Conservation (phyloP, 441 rosid genomes). For the Macaranga tanarius region DNA sequence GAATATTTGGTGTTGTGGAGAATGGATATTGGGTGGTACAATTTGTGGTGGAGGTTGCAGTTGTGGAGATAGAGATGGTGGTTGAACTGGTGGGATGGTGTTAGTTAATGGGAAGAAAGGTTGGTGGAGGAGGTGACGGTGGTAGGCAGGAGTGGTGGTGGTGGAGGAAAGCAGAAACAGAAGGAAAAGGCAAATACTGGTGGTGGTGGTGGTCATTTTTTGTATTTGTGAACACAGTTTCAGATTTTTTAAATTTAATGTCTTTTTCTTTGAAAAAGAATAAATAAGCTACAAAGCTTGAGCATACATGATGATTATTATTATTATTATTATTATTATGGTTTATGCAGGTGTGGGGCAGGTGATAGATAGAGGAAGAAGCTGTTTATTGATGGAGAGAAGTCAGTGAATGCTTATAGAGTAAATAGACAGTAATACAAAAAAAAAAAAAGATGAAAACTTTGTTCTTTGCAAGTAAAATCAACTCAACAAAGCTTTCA, state of each 20-base stretch:
- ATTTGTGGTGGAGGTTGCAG: conserved; percentile 26
- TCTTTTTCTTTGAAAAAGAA: background rate
- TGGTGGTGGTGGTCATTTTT: background rate
- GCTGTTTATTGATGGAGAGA: background rate
- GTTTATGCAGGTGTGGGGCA: background rate
- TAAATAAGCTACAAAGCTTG: background rate
- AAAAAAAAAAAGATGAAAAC: background rate
- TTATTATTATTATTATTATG: background rate
- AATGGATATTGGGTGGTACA: conserved; percentile 52
- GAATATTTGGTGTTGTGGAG: conserved; percentile 38
- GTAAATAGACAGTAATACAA: background rate
- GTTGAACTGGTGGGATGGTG: conserved; percentile 32
- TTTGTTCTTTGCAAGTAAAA: background rate
- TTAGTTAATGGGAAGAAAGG: conserved; percentile 43
- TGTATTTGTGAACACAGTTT: background rate
- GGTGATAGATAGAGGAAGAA: background rate
- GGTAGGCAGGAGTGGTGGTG: conserved; percentile 38
- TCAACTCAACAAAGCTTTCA: background rate
- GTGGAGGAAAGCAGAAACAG: conserved; percentile 18
- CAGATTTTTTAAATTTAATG: background rate
- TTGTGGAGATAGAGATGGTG: conserved; percentile 35
- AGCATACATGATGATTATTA: background rate
- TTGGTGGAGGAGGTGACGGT: conserved; percentile 41
- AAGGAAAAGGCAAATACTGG: conserved; percentile 15
- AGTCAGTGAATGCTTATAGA: background rate